phyloP scores from a whole-genome alignment of 148 eudicot genomes.

The Chenopodium formosanum region DNA sequence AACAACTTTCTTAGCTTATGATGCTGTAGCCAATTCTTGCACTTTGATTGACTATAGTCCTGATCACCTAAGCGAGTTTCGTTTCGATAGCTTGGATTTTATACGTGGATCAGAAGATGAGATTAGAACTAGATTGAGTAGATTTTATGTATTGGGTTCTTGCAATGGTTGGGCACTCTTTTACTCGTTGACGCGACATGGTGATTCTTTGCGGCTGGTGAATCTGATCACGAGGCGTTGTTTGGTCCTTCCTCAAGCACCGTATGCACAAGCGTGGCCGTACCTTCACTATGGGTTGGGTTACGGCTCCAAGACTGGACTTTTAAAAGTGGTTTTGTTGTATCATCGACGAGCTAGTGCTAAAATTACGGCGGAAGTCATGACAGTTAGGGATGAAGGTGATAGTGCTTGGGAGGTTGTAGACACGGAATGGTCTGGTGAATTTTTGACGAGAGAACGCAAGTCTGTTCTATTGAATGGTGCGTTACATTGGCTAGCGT shows the following conservation, averaged over 20 bases:
- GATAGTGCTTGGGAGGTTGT: background rate
- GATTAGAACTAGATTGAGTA: too few species aligned
- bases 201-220: background rate
- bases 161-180: too few species aligned
- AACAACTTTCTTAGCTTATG: background rate
- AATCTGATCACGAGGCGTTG: background rate
- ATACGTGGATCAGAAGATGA: too few species aligned
- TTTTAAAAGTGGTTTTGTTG: background rate
- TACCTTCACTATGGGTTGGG: background rate
- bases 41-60: background rate
- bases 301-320: background rate
- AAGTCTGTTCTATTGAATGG: background rate
- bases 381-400: background rate
- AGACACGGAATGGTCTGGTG: background rate
- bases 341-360: background rate
- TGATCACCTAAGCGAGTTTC: background rate
- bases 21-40: background rate
- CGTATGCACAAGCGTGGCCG: background rate
- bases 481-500: constrained; percentile 3
- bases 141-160: too few species aligned
- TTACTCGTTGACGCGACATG: too few species aligned
- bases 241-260: background rate
- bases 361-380: background rate
- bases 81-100: too few species aligned
- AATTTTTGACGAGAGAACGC: too few species aligned